Evolutionary conservation across 257 asterid species (phyloP).

Genomic region (Marsdenia floribunda): DNA sequence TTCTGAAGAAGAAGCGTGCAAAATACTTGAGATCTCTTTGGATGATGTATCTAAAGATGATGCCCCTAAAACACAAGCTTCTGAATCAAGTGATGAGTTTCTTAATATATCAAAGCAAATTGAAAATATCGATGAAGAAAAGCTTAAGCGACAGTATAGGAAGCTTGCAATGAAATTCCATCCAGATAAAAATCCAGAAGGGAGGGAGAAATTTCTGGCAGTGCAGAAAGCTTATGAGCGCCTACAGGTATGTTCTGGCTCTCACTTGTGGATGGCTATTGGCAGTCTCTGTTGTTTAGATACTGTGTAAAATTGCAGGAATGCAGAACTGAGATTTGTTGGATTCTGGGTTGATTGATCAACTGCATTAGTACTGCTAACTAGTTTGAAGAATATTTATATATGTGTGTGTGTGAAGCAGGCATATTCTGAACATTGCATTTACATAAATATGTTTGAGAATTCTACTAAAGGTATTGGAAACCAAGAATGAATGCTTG

Average conservation of each 20-base stretch:
- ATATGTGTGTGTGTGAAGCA: not conserved
- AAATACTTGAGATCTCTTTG: constrained; percentile 80
- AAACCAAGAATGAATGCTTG: not conserved
- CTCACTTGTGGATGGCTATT: constrained; percentile 2
- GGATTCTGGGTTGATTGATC: not conserved
- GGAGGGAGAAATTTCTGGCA: constrained; percentile 92
- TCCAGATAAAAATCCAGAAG: constrained; percentile 98
- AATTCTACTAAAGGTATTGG: not conserved
- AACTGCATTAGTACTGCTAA: not conserved
- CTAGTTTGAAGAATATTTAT: not conserved
- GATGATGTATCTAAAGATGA: constrained; percentile 91
- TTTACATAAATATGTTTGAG: not conserved
- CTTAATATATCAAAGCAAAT: constrained; percentile 67
- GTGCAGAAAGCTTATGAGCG: constrained; percentile 99
- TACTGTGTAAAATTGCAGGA: not conserved
- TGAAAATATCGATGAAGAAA: constrained; percentile 93
- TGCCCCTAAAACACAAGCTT: constrained; percentile 46
- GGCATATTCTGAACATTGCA: not conserved
- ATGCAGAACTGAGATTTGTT: not conserved
- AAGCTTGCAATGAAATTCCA: constrained; percentile 98
- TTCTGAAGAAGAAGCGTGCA: constrained; percentile 98
- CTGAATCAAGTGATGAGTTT: constrained; percentile 43
- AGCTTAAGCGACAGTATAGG: constrained; percentile 93
- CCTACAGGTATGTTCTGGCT: constrained; percentile 65
- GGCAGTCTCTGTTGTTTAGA: not conserved